phyloP scores from a whole-genome alignment of 805 yeast species.

The Candida verbasci region DNA sequence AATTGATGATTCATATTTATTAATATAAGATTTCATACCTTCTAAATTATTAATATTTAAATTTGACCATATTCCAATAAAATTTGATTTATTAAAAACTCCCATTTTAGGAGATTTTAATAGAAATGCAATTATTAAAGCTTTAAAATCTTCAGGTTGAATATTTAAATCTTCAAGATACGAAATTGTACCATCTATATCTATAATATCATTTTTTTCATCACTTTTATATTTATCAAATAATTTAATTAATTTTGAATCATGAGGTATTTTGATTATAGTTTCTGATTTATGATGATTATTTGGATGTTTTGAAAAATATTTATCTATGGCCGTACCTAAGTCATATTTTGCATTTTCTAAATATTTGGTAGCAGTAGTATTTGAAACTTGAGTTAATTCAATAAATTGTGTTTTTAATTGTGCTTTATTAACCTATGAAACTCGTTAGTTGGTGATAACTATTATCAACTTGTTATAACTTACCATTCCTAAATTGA shows the following conservation, averaged over 20 bases:
- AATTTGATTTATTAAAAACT: slow-evolving; percentile 45
- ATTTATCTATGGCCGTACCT: slow-evolving; percentile 27
- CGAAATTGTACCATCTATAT: slow-evolving; percentile 70
- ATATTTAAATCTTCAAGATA: slow-evolving; percentile 65
- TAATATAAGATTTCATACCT: slow-evolving; percentile 42
- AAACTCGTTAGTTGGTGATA: slow-evolving; percentile 2
- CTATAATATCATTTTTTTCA: slow-evolving; percentile 42
- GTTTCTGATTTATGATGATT: slow-evolving; percentile 2
- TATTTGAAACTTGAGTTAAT: slow-evolving; percentile 33
- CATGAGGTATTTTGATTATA: no score
- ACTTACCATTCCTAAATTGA: not conserved
- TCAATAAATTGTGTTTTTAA: slow-evolving; percentile 33
- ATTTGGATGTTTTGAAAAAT: slow-evolving; percentile 12
- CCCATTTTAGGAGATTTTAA: slow-evolving; percentile 68
- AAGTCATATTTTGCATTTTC: slow-evolving; percentile 25
- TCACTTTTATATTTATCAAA: slow-evolving; percentile 31
- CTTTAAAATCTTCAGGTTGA: slow-evolving; percentile 69
- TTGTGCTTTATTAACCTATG: slow-evolving; percentile 5
- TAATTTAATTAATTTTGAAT: slow-evolving; percentile 20
- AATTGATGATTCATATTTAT: slow-evolving; percentile 12
- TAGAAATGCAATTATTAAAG: slow-evolving; percentile 66
- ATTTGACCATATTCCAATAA: slow-evolving; percentile 55
- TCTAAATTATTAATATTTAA: slow-evolving; percentile 25
- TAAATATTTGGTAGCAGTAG: slow-evolving; percentile 35
- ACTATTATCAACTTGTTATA: not conserved